Percentiles rank a stretch among this genome's conserved stretches.
phyloP scores from a whole-genome alignment of 139 green algal genomes.

The Dunaliella sp. region DNA sequence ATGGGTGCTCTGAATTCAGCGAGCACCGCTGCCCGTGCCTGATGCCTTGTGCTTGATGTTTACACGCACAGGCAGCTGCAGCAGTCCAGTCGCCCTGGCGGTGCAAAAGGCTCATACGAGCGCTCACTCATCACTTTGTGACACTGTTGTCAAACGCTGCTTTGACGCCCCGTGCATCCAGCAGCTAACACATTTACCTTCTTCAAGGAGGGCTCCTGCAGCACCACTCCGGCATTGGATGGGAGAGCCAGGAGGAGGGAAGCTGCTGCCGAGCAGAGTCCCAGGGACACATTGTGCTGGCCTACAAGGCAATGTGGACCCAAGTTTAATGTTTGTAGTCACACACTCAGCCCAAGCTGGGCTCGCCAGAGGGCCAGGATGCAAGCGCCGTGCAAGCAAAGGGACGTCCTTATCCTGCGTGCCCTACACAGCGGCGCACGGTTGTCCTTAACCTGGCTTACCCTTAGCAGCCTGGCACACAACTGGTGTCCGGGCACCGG shows the following conservation, averaged over 20 bases:
- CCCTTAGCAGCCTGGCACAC: background rate
- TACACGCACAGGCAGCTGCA: too few relatives aligned
- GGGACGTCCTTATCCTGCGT: constrained; percentile 1
- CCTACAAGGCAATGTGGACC: background rate
- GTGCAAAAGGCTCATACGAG: too few relatives aligned
- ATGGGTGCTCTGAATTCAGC: background rate
- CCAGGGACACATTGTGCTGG: background rate
- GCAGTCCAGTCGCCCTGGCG: too few relatives aligned
- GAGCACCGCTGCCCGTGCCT: background rate
- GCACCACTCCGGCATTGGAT: constrained; percentile 17
- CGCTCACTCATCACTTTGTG: too few relatives aligned
- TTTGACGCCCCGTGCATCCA: too few relatives aligned
- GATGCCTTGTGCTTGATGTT: too few relatives aligned
- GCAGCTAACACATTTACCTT: too few relatives aligned
- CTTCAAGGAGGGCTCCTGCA: constrained; percentile 19
- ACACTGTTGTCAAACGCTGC: too few relatives aligned
- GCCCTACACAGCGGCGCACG: too few relatives aligned
- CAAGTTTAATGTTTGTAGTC: background rate
- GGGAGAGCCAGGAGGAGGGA: background rate
- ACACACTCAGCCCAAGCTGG: background rate
- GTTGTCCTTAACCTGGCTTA: background rate
- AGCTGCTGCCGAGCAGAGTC: background rate
- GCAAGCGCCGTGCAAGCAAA: background rate
- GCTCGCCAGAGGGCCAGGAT: background rate
- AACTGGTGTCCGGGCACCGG: too few relatives aligned